A percentile compares a stretch with the other conserved stretches of the same genome.
These are phyloP conservation scores for Tolypocladium ophioglossoides DNA, from an alignment of 2,329 filamentous ascomycete species.

Conservation along the genomic window DNA sequence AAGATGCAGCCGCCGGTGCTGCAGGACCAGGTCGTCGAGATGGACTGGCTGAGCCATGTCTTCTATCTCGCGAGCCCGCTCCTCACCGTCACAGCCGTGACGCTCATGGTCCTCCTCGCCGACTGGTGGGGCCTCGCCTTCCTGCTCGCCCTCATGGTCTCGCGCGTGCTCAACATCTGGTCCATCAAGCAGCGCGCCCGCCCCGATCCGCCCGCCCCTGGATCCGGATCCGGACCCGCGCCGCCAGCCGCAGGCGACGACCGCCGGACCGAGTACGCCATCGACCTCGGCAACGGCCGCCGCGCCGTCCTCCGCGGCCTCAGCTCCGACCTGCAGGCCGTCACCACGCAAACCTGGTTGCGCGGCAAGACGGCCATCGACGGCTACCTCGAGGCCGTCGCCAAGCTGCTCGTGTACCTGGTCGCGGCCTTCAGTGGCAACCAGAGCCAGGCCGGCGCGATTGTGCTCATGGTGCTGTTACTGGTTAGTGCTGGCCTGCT, in stretches of 20 bases:
- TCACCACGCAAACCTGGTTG: slow-evolving; percentile 48
- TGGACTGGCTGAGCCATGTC: slow-evolving; percentile 36
- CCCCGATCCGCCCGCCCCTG: slow-evolving; percentile 1
- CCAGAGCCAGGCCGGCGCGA: slow-evolving; percentile 38
- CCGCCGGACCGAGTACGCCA: slow-evolving; percentile 31
- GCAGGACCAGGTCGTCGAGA: slow-evolving; percentile 10
- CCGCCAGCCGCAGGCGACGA: slow-evolving; percentile 2
- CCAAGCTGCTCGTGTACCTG: slow-evolving; percentile 48
- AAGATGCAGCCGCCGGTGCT: not conserved
- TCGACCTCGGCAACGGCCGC: slow-evolving; percentile 41
- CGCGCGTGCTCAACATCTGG: slow-evolving; percentile 44
- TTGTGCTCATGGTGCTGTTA: slow-evolving; percentile 40
- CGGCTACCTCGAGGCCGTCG: slow-evolving; percentile 38
- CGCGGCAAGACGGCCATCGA: slow-evolving; percentile 38
- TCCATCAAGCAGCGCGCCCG: slow-evolving; percentile 41
- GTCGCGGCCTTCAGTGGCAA: slow-evolving; percentile 45
- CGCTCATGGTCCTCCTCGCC: slow-evolving; percentile 33
- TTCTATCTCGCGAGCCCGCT: slow-evolving; percentile 37
- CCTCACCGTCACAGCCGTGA: slow-evolving; percentile 32
- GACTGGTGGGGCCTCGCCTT: slow-evolving; percentile 43
- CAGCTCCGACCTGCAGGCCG: slow-evolving; percentile 45
- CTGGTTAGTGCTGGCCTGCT: slow-evolving; percentile 42
- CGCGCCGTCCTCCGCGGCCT: slow-evolving; percentile 42
- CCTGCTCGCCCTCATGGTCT: slow-evolving; percentile 37
- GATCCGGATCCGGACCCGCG: not conserved